Percentiles rank a stretch among this genome's conserved stretches.
Conservation (phyloP, 768 basidiomycete genomes). For the Russula sp. region DNA sequence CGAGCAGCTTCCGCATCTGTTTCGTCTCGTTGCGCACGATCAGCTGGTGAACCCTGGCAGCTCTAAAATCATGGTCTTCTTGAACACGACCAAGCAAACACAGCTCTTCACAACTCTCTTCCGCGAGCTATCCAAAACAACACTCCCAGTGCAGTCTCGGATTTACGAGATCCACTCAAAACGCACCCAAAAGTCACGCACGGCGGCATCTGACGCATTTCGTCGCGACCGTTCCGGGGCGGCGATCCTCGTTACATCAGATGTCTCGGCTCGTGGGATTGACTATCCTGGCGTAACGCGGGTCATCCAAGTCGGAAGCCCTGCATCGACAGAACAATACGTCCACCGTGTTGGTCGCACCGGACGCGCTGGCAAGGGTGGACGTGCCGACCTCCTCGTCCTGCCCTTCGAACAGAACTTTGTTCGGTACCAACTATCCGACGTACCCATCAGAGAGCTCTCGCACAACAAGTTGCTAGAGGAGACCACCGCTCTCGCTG, state of each 20-base stretch:
- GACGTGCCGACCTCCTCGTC: conserved; percentile 75
- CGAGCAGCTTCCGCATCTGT: conserved; percentile 71
- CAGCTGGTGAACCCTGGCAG: conserved; percentile 61
- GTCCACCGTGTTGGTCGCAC: conserved; percentile 84
- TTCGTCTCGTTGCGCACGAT: conserved; percentile 82
- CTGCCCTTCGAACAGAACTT: conserved; percentile 76
- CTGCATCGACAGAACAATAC: conserved; percentile 63
- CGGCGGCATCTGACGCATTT: conserved; percentile 54
- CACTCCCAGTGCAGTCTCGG: conserved; percentile 51
- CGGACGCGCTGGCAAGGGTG: conserved; percentile 55
- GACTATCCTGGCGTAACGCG: conserved; percentile 87
- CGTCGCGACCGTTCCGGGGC: conserved; percentile 45
- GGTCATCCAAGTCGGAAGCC: conserved; percentile 87
- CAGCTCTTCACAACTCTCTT: conserved; percentile 66
- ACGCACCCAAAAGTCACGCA: conserved; percentile 53
- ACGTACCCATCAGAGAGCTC: conserved; percentile 64
- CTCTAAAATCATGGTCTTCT: conserved; percentile 78
- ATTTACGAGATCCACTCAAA: conserved; percentile 84
- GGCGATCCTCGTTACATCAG: conserved; percentile 73
- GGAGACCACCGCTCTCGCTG: conserved; percentile 44
- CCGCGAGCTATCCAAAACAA: conserved; percentile 38
- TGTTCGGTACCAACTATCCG: conserved; percentile 51
- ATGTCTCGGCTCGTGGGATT: conserved; percentile 83
- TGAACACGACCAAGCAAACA: conserved; percentile 81
- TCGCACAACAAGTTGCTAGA: conserved; percentile 41